Conservation (phyloP, 2,329 filamentous ascomycete species). For the Emergomyces africanus region DNA sequence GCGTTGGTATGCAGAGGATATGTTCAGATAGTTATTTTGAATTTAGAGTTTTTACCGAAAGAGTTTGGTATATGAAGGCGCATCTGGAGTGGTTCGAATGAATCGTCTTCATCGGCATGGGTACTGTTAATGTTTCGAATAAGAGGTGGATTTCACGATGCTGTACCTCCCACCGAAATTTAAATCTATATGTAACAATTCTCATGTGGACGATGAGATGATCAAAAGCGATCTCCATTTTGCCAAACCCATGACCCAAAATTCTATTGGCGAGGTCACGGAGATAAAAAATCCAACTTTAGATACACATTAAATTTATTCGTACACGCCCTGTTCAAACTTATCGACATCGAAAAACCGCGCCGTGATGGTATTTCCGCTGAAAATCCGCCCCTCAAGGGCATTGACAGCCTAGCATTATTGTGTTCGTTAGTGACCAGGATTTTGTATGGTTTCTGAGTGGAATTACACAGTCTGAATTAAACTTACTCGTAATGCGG, state of each 20-base stretch:
- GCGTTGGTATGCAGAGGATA: not conserved
- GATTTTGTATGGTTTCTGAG: not conserved
- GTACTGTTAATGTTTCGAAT: too few species aligned
- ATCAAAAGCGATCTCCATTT: not conserved
- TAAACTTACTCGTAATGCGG: slow-evolving; percentile 61
- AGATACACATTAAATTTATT: slow-evolving; percentile 14
- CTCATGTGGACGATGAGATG: not conserved
- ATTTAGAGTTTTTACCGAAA: not conserved
- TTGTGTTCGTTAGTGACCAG: slow-evolving; percentile 6
- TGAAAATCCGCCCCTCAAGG: slow-evolving; percentile 75
- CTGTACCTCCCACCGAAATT: too few species aligned
- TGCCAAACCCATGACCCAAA: not conserved
- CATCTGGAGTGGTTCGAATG: not conserved
- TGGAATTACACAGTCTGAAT: not conserved
- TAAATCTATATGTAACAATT: too few species aligned
- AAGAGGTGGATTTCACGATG: too few species aligned
- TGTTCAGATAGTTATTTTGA: not conserved
- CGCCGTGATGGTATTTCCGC: slow-evolving; percentile 71
- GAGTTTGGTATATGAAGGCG: not conserved
- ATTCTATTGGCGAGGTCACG: slow-evolving; percentile 2
- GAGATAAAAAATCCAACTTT: not conserved
- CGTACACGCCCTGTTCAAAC: slow-evolving; percentile 58
- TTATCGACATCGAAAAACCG: slow-evolving; percentile 70
- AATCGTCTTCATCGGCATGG: too few species aligned
- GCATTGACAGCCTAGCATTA: slow-evolving; percentile 65